Conservation (phyloP, 495 filamentous ascomycete genomes). For the Aspergillus taichungensis region DNA sequence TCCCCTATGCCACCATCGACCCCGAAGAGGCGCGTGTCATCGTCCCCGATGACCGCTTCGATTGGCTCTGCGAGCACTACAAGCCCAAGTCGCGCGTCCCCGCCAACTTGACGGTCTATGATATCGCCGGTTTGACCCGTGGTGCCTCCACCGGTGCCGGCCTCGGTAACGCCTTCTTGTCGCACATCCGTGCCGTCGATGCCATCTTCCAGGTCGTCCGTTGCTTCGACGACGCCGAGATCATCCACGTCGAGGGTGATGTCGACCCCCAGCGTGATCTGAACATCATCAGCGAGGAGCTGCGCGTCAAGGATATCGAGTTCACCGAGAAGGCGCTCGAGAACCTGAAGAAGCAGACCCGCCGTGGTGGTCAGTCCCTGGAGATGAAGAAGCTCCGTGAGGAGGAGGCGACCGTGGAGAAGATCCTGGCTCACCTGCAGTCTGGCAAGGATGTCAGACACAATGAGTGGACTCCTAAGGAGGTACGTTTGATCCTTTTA, state of each 20-base stretch:
- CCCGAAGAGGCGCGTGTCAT: slow-evolving; percentile 98
- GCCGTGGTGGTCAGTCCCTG: slow-evolving; percentile 86
- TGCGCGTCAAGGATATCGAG: slow-evolving; percentile 98
- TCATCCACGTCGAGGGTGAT: slow-evolving; percentile 98
- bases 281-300: slow-evolving; percentile 92
- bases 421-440: slow-evolving; percentile 71
- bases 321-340: slow-evolving; percentile 95
- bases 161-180: slow-evolving; percentile 96
- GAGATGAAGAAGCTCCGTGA: slow-evolving; percentile 98
- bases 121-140: slow-evolving; percentile 95
- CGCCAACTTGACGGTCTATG: slow-evolving; percentile 96
- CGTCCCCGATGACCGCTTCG: slow-evolving; percentile 91
- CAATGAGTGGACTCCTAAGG: slow-evolving; percentile 82
- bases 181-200: slow-evolving; percentile 98
- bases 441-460: slow-evolving; percentile 88
- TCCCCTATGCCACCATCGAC: slow-evolving; percentile 97
- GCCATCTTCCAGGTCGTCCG: slow-evolving; percentile 99
- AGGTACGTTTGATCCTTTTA: slow-evolving; percentile 56
- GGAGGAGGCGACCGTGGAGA: slow-evolving; percentile 86
- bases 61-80: slow-evolving; percentile 94
- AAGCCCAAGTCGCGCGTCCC: slow-evolving; percentile 93
- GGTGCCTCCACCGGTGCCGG: slow-evolving; percentile 96
- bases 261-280: slow-evolving; percentile 92
- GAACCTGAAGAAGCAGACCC: slow-evolving; percentile 81
- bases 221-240: slow-evolving; percentile 98